Conservation (phyloP, 2,329 filamentous ascomycete genomes). For the Phaeosphaeriaceae sp. region DNA sequence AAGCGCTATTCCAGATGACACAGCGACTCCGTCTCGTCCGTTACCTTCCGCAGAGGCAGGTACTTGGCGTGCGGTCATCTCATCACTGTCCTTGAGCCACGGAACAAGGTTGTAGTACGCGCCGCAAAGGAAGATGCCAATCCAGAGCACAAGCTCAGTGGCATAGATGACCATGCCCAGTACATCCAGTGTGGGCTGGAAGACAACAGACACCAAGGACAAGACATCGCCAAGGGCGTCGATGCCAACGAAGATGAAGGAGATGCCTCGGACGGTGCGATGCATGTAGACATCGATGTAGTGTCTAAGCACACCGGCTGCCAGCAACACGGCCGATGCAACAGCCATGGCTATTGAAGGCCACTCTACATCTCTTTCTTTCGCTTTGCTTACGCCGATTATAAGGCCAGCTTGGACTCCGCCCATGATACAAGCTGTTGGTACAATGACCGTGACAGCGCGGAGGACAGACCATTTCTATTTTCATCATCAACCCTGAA, state of each 20-base stretch:
- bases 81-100: constrained; percentile 57
- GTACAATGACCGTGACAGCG: constrained; percentile 58
- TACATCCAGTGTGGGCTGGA: constrained; percentile 65
- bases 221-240: constrained; percentile 74
- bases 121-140: constrained; percentile 71
- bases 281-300: constrained; percentile 75
- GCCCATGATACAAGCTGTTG: constrained; percentile 65
- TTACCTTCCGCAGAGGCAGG: not conserved
- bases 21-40: constrained; percentile 1
- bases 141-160: constrained; percentile 71
- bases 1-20: constrained; percentile 46
- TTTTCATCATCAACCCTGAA: constrained; percentile 2
- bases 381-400: constrained; percentile 61
- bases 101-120: constrained; percentile 71
- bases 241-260: constrained; percentile 75
- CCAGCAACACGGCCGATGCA: constrained; percentile 69
- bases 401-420: constrained; percentile 67
- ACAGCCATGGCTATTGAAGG: constrained; percentile 72
- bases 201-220: constrained; percentile 70
- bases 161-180: constrained; percentile 73
- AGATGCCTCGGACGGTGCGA: constrained; percentile 73
- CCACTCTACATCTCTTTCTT: constrained; percentile 61
- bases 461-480: constrained; percentile 63
- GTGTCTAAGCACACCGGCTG: constrained; percentile 71
- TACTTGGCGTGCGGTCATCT: not conserved